phyloP scores from a whole-genome alignment of 192 early-diverging fungal species.

The Oehlia diaphana region DNA sequence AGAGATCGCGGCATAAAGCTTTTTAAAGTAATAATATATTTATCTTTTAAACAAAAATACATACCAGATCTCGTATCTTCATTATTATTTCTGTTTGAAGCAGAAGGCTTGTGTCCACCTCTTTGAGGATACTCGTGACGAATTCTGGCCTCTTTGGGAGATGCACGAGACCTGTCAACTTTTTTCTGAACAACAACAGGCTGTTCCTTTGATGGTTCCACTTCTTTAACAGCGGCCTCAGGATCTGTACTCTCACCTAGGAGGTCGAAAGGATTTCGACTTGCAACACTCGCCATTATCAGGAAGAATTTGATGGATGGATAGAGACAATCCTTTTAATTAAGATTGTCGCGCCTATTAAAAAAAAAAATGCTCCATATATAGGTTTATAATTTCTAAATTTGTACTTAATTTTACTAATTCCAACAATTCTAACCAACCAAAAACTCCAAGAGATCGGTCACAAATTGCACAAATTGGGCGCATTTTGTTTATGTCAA shows the following conservation, averaged over 20 bases:
- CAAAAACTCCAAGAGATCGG: too few species aligned
- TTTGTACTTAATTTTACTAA: neutral
- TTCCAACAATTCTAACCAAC: neutral
- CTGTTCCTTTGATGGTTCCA: neutral
- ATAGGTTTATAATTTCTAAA: neutral
- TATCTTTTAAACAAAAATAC: neutral
- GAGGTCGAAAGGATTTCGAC: slow-evolving; percentile 20
- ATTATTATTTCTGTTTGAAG: slow-evolving; percentile 14
- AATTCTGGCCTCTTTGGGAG: slow-evolving; percentile 27
- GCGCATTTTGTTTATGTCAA: too few species aligned
- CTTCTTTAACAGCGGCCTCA: neutral
- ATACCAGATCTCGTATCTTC: slow-evolving; percentile 27
- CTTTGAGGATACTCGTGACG: slow-evolving; percentile 33
- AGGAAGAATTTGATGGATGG: slow-evolving; percentile 21
- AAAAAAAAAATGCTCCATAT: neutral
- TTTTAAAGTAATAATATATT: neutral
- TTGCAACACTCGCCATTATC: slow-evolving; percentile 19
- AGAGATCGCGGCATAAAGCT: neutral
- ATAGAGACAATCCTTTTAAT: neutral
- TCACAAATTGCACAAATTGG: too few species aligned
- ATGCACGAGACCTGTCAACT: slow-evolving; percentile 34
- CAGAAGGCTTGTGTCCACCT: slow-evolving; percentile 22
- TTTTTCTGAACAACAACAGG: slow-evolving; percentile 13
- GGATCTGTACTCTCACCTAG: slow-evolving; percentile 9
- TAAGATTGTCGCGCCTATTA: slow-evolving; percentile 21